Percentiles rank a stretch among this genome's conserved stretches.
phyloP scores from a whole-genome alignment of 2,329 filamentous ascomycete genomes.

The Fusarium brevicatenulatum region DNA sequence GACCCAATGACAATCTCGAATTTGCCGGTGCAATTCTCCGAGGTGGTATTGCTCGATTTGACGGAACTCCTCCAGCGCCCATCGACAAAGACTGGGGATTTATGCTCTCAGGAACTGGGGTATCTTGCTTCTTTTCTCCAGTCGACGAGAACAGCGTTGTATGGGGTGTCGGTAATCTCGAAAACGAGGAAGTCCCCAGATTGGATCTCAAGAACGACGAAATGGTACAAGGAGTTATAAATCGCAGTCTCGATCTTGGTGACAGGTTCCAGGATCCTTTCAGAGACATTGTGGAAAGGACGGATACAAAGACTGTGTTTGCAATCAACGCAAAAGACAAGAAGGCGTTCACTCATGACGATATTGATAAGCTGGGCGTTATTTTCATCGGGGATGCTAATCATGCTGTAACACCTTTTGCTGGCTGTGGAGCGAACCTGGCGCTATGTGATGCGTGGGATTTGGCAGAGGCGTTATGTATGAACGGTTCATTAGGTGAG shows the following conservation, averaged over 20 bases:
- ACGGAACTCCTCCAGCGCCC: slow-evolving; percentile 46
- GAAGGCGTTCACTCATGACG: slow-evolving; percentile 53
- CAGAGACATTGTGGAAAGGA: slow-evolving; percentile 51
- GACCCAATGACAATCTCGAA: slow-evolving; percentile 52
- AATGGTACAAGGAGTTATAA: slow-evolving; percentile 45
- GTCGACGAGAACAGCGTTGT: slow-evolving; percentile 53
- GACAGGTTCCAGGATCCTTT: slow-evolving; percentile 53
- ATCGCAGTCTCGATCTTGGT: slow-evolving; percentile 48
- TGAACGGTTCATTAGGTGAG: slow-evolving; percentile 33
- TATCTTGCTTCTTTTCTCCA: slow-evolving; percentile 57
- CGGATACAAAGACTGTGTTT: slow-evolving; percentile 51
- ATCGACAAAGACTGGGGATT: slow-evolving; percentile 54
- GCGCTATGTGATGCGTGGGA: slow-evolving; percentile 60
- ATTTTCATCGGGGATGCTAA: slow-evolving; percentile 62
- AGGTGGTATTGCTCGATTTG: slow-evolving; percentile 52
- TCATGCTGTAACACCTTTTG: slow-evolving; percentile 61
- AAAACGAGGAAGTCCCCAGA: slow-evolving; percentile 25
- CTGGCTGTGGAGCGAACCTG: slow-evolving; percentile 60
- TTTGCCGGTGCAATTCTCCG: slow-evolving; percentile 54
- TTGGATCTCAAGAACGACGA: slow-evolving; percentile 28
- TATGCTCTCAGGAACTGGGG: slow-evolving; percentile 51
- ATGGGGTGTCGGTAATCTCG: slow-evolving; percentile 55
- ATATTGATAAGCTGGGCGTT: slow-evolving; percentile 40
- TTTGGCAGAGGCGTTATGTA: slow-evolving; percentile 54
- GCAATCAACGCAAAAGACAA: slow-evolving; percentile 58